Evolutionary conservation across 2,329 filamentous ascomycete species (phyloP).

Genomic region (Penicillium sp.): DNA sequence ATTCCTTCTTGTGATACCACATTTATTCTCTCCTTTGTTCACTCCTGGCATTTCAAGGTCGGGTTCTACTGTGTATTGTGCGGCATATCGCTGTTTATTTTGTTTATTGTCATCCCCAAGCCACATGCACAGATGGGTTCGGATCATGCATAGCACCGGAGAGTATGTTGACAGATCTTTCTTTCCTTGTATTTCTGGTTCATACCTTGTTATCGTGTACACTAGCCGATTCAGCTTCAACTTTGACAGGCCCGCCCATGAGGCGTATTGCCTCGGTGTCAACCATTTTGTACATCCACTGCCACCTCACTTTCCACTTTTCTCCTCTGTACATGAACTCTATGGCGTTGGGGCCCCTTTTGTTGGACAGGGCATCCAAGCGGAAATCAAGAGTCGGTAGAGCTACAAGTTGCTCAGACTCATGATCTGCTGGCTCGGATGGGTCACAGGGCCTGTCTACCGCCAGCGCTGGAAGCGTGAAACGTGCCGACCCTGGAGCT

Average conservation of each 20-base stretch:
- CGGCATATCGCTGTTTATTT: constrained; percentile 10
- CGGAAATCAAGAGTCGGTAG: constrained; percentile 33
- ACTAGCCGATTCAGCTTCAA: constrained; percentile 27
- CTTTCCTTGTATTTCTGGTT: constrained; percentile 13
- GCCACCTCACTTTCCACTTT: constrained; percentile 36
- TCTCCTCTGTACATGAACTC: constrained; percentile 7
- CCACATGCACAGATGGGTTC: constrained; percentile 23
- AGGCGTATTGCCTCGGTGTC: constrained; percentile 35
- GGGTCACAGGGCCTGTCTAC: constrained; percentile 7
- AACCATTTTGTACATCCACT: constrained; percentile 45
- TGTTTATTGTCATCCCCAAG: constrained; percentile 18
- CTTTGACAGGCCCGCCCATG: constrained; percentile 31
- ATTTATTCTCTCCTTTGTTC: constrained; percentile 13
- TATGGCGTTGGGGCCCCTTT: constrained; percentile 7
- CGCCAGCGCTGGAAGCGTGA: constrained; percentile 45
- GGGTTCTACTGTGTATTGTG: constrained; percentile 15
- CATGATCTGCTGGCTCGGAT: background rate
- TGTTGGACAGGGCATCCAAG: constrained; percentile 15
- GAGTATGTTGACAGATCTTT: constrained; percentile 21
- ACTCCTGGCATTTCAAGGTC: constrained; percentile 1
- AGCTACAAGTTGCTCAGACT: constrained; percentile 21
- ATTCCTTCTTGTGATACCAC: constrained; percentile 21
- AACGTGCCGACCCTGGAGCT: constrained; percentile 42
- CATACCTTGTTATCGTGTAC: constrained; percentile 27
- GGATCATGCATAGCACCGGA: constrained; percentile 27